These are phyloP conservation scores for Diospyros kaki DNA, from an alignment of 148 eudicot species.

Conservation along the genomic window DNA sequence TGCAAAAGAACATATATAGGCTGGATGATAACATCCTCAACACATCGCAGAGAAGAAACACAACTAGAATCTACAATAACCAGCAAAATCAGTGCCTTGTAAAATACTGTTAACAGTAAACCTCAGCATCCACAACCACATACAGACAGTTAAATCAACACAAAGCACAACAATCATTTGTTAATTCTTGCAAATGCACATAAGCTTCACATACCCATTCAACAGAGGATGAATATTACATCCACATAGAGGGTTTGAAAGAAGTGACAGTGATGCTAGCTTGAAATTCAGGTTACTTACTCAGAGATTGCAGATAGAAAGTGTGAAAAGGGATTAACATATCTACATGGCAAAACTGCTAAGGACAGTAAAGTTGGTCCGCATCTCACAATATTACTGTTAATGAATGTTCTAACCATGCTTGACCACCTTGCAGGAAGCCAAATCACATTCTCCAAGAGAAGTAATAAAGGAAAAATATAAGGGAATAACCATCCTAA, in stretches of 20 bases:
- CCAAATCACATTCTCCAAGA: not conserved
- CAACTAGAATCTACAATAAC: not conserved
- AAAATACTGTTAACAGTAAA: not conserved
- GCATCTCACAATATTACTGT: not conserved
- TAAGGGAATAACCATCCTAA: not conserved
- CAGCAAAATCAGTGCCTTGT: not conserved
- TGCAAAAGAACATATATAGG: not conserved
- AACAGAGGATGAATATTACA: not conserved
- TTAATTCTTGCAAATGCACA: constrained; percentile 15
- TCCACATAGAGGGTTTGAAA: not conserved
- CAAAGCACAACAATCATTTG: not conserved
- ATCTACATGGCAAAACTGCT: not conserved
- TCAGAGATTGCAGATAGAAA: not conserved
- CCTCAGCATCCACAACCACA: constrained; percentile 5
- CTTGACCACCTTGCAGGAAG: not conserved
- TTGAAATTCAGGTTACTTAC: not conserved
- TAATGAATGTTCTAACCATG: not conserved
- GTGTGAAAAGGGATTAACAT: not conserved
- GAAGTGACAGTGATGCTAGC: not conserved
- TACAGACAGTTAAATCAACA: not conserved
- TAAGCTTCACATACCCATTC: constrained; percentile 2
- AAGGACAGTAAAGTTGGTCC: not conserved
- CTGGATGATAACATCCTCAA: not conserved
- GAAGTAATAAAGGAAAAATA: not conserved
- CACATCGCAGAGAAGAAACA: constrained; percentile 2